Conservation (phyloP, 2,329 filamentous ascomycete species). For the Cylindrodendrum hubeiense region DNA sequence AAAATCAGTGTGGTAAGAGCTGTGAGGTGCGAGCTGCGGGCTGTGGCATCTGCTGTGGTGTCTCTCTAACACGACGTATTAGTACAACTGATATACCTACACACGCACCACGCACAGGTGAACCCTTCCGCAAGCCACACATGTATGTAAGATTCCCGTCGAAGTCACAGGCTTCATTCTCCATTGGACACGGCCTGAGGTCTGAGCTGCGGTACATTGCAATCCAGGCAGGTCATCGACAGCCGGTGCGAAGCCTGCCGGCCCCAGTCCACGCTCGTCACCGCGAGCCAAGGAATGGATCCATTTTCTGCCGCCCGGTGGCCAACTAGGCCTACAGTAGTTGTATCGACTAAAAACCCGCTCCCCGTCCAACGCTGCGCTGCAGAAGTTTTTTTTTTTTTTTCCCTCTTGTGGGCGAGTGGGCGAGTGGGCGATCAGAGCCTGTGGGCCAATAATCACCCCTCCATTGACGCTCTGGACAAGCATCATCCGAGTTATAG, state of each 20-base stretch:
- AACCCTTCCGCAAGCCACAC: conserved; percentile 26
- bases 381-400: conserved; percentile 35
- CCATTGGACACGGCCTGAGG: conserved; percentile 7
- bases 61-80: conserved; percentile 3
- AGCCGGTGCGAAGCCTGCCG: conserved; percentile 11
- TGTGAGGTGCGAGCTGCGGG: neutral
- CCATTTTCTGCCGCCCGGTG: conserved; percentile 7
- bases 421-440: conserved; percentile 10
- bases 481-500: conserved; percentile 16
- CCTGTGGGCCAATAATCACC: conserved; percentile 27
- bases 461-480: conserved; percentile 18
- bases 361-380: conserved; percentile 19
- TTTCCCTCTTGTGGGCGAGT: conserved; percentile 19
- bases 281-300: conserved; percentile 11
- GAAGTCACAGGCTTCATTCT: conserved; percentile 5
- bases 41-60: neutral
- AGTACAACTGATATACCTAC: neutral
- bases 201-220: conserved; percentile 7
- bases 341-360: conserved; percentile 27
- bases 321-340: conserved; percentile 20
- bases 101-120: neutral
- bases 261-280: conserved; percentile 7
- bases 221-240: conserved; percentile 11
- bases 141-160: conserved; percentile 12
- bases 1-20: neutral